phyloP scores from a whole-genome alignment of 805 yeast species.

The Kockiozyma suomiensis region DNA sequence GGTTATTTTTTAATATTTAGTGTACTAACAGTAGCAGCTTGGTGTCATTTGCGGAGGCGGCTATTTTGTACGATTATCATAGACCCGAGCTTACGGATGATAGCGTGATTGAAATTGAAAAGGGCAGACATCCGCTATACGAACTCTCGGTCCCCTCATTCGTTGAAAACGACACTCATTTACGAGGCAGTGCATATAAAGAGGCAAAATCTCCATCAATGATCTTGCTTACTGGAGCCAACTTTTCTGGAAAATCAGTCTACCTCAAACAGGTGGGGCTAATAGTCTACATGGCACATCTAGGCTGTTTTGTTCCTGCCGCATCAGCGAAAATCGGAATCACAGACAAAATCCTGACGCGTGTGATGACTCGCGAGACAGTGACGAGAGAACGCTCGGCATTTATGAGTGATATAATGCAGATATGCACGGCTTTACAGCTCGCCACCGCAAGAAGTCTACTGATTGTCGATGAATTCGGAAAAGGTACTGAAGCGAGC shows the following conservation, averaged over 20 bases:
- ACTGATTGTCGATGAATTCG: conserved; percentile 56
- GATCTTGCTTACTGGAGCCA: conserved; percentile 53
- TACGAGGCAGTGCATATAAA: conserved; percentile 38
- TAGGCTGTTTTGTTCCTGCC: conserved; percentile 61
- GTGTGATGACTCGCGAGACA: conserved; percentile 50
- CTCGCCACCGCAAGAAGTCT: conserved; percentile 48
- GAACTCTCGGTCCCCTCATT: conserved; percentile 47
- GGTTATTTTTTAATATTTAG: conserved; percentile 14
- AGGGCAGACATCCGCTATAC: conserved; percentile 52
- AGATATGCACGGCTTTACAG: conserved; percentile 49
- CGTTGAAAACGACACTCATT: conserved; percentile 49
- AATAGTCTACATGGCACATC: conserved; percentile 53
- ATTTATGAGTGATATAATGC: conserved; percentile 53
- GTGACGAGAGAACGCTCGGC: conserved; percentile 49
- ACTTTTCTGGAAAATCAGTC: conserved; percentile 58
- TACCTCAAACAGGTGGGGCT: conserved; percentile 53
- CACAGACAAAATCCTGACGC: conserved; percentile 52
- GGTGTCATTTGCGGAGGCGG: conserved; percentile 43
- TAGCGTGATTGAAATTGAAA: conserved; percentile 41
- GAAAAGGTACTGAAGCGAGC: conserved; percentile 52
- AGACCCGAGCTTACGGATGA: conserved; percentile 44
- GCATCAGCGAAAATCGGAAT: conserved; percentile 50
- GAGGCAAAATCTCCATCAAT: conserved; percentile 37
- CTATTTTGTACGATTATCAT: conserved; percentile 39
- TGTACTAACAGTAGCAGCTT: conserved; percentile 17